phyloP scores from a whole-genome alignment of 164 flowering plant species.

The Vitis cinerea region DNA sequence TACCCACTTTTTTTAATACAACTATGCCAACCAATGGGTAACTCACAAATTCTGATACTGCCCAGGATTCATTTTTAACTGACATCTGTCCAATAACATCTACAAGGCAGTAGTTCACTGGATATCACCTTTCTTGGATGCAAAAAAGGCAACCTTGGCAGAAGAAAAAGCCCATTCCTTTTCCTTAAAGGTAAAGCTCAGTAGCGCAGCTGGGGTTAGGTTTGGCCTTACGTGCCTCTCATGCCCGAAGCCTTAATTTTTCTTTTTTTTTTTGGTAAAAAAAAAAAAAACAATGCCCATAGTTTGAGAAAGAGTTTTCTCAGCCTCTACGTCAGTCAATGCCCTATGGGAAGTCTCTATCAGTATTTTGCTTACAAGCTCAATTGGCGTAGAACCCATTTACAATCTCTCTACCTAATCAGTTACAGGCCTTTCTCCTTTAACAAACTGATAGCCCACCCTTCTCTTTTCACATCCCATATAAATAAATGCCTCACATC shows the following conservation, averaged over 20 bases:
- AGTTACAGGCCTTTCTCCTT: not conserved
- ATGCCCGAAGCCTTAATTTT: not conserved
- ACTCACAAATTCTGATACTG: not conserved
- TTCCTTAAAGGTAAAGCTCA: slow-evolving; percentile 29
- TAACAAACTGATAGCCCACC: slow-evolving; percentile 23
- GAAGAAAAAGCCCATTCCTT: slow-evolving; percentile 13
- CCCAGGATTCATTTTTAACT: not conserved
- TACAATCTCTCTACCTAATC: slow-evolving; percentile 21
- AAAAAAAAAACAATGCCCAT: not conserved
- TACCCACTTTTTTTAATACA: no score
- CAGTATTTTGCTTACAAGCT: slow-evolving; percentile 50
- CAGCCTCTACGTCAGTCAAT: slow-evolving; percentile 25
- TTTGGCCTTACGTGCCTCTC: slow-evolving; percentile 17
- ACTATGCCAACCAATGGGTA: no score
- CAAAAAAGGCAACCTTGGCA: not conserved
- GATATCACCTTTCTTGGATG: not conserved
- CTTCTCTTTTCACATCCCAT: not conserved
- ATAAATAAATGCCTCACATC: slow-evolving; percentile 7
- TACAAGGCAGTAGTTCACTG: no score
- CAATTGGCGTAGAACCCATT: slow-evolving; percentile 10
- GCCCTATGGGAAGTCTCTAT: slow-evolving; percentile 20
- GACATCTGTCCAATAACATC: no score
- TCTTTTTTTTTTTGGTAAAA: not conserved
- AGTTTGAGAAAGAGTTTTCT: slow-evolving; percentile 6
- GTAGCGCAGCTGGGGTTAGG: not conserved